Conservation (phyloP, 768 basidiomycete genomes). For the Termitomyces sp. region DNA sequence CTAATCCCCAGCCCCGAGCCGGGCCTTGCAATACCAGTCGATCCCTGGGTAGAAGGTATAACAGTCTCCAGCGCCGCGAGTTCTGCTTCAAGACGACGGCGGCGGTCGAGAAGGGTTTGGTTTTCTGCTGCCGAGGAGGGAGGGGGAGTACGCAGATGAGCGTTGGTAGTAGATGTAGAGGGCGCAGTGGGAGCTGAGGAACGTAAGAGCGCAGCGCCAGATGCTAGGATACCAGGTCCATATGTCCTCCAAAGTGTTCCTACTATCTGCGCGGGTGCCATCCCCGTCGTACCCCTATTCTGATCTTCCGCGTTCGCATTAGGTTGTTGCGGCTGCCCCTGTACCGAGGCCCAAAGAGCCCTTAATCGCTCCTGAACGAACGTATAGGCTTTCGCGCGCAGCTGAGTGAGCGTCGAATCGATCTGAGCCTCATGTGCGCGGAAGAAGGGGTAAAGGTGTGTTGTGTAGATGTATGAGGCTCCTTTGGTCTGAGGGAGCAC, state of each 20-base stretch:
- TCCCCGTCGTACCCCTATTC: slow-evolving; percentile 19
- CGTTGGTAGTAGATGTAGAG: neutral
- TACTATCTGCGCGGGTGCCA: slow-evolving; percentile 61
- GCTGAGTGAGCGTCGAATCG: slow-evolving; percentile 70
- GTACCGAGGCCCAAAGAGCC: slow-evolving; percentile 56
- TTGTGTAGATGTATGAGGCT: slow-evolving; percentile 78
- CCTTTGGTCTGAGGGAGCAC: slow-evolving; percentile 89
- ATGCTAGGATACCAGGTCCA: slow-evolving; percentile 68
- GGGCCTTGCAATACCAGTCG: slow-evolving; percentile 37
- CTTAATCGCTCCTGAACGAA: slow-evolving; percentile 65
- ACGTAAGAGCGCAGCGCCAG: slow-evolving; percentile 59
- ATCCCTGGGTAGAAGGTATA: slow-evolving; percentile 9
- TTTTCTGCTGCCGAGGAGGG: neutral
- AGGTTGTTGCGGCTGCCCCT: slow-evolving; percentile 16
- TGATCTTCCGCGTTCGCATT: slow-evolving; percentile 47
- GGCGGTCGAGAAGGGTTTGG: slow-evolving; percentile 39
- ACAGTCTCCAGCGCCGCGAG: slow-evolving; percentile 41
- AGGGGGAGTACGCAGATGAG: neutral
- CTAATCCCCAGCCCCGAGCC: slow-evolving; percentile 25
- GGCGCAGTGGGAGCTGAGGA: slow-evolving; percentile 26
- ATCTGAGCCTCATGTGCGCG: slow-evolving; percentile 80
- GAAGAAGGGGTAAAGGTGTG: slow-evolving; percentile 82
- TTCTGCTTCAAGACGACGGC: slow-evolving; percentile 54
- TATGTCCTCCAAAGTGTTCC: slow-evolving; percentile 75
- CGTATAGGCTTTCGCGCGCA: slow-evolving; percentile 54